These are phyloP conservation scores for Ophiostoma triangulosporum DNA, from an alignment of 2,329 filamentous ascomycete species.

Conservation along the genomic window DNA sequence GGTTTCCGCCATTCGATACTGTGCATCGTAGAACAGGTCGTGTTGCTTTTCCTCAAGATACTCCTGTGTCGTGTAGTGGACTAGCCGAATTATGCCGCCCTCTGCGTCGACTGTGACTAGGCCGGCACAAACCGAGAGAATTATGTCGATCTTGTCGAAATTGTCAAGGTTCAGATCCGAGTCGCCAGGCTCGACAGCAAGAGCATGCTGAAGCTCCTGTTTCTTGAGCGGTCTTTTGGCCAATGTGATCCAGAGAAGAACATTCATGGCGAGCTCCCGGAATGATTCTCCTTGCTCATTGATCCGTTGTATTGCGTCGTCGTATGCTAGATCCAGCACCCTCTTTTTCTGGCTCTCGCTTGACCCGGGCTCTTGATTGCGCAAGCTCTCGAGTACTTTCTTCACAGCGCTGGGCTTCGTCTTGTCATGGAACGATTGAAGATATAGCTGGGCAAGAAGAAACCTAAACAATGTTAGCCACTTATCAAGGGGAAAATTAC, in stretches of 20 bases:
- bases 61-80: background rate
- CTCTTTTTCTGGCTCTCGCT: background rate
- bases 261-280: background rate
- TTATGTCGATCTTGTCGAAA: background rate
- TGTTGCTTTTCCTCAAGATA: background rate
- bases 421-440: background rate
- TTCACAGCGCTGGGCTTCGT: background rate
- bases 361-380: background rate
- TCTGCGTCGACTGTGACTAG: background rate
- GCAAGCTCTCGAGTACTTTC: background rate
- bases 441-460: background rate
- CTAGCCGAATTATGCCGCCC: background rate
- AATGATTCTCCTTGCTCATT: background rate
- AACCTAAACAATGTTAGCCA: background rate
- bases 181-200: background rate
- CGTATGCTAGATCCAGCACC: background rate
- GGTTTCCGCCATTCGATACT: background rate
- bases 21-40: background rate
- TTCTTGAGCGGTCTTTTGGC: background rate
- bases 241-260: background rate
- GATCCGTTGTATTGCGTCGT: background rate
- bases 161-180: background rate
- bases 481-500: too few relatives aligned
- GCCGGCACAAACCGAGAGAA: background rate
- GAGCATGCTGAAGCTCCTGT: background rate